Conservation (phyloP, 495 filamentous ascomycete genomes). For the Aspergillus olivimuriae region DNA sequence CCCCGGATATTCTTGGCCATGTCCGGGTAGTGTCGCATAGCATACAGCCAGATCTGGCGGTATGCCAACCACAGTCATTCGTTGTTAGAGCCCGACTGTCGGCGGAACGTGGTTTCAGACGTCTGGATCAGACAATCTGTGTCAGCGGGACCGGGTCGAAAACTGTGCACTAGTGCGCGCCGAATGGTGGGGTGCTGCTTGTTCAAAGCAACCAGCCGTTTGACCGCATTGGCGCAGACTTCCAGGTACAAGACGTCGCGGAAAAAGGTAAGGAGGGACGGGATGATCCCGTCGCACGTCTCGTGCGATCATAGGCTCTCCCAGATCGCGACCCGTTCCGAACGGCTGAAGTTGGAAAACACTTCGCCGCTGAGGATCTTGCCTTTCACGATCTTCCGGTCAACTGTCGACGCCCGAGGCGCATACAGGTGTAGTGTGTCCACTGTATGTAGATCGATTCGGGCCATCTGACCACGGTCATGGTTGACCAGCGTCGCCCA, state of each 20-base stretch:
- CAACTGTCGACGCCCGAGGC: constrained; percentile 4
- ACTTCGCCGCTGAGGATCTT: constrained; percentile 12
- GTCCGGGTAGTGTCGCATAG: constrained; percentile 20
- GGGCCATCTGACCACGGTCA: constrained; percentile 6
- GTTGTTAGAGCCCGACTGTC: constrained; percentile 1
- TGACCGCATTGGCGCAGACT: constrained; percentile 19
- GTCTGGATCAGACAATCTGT: constrained; percentile 14
- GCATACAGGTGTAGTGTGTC: constrained; percentile 6
- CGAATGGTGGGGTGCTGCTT: constrained; percentile 15
- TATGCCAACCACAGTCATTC: constrained; percentile 14
- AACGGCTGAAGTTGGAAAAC: constrained; percentile 12
- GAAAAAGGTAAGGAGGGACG: constrained; percentile 24
- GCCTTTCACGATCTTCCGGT: constrained; percentile 7
- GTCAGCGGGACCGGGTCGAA: background rate
- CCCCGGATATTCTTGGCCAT: constrained; percentile 15
- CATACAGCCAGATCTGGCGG: constrained; percentile 18
- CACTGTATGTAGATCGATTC: constrained; percentile 8
- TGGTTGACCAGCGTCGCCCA: constrained; percentile 5
- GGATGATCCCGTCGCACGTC: constrained; percentile 3
- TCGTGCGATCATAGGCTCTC: constrained; percentile 8
- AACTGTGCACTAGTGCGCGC: constrained; percentile 5
- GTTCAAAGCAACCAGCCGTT: constrained; percentile 14
- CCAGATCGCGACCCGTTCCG: constrained; percentile 15
- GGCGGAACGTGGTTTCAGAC: constrained; percentile 14
- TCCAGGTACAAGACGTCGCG: constrained; percentile 26